Conservation (phyloP, 2,329 filamentous ascomycete species). For the Fusarium zealandicum region DNA sequence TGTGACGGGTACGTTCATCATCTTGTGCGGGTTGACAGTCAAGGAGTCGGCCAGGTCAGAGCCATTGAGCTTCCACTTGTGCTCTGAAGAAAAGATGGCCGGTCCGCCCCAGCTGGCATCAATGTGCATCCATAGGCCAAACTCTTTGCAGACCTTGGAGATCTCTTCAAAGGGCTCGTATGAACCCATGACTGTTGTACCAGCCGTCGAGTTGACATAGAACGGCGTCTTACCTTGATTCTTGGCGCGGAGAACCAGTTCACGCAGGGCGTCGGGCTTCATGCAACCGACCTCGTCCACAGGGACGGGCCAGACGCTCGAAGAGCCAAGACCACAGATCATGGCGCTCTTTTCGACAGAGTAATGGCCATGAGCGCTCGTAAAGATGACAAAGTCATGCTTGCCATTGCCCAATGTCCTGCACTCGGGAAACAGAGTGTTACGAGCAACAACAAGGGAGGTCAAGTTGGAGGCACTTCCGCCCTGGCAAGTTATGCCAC, state of each 20-base stretch:
- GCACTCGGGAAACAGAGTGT: conserved; percentile 80
- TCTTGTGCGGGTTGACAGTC: conserved; percentile 95
- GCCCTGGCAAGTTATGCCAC: conserved; percentile 81
- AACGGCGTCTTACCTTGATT: conserved; percentile 79
- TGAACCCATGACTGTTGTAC: conserved; percentile 89
- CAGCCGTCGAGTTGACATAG: conserved; percentile 94
- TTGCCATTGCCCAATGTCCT: conserved; percentile 74
- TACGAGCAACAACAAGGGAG: conserved; percentile 86
- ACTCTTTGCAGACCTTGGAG: conserved; percentile 70
- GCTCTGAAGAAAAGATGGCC: conserved; percentile 76
- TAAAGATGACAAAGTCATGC: conserved; percentile 81
- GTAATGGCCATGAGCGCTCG: conserved; percentile 90
- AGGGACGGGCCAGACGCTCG: conserved; percentile 75
- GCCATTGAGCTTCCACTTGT: conserved; percentile 71
- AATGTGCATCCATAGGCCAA: conserved; percentile 89
- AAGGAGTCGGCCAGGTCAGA: conserved; percentile 79
- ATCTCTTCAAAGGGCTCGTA: conserved; percentile 83
- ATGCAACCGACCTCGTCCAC: conserved; percentile 78
- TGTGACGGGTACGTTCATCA: conserved; percentile 90
- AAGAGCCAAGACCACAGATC: conserved; percentile 82
- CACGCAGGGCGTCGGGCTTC: conserved; percentile 69
- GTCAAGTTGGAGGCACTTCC: conserved; percentile 86
- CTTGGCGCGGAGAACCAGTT: conserved; percentile 67
- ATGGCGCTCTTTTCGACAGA: conserved; percentile 94
- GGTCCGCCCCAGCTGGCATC: conserved; percentile 92